Conservation (phyloP, 2,329 filamentous ascomycete species). For the Hypomyces rosellus region DNA sequence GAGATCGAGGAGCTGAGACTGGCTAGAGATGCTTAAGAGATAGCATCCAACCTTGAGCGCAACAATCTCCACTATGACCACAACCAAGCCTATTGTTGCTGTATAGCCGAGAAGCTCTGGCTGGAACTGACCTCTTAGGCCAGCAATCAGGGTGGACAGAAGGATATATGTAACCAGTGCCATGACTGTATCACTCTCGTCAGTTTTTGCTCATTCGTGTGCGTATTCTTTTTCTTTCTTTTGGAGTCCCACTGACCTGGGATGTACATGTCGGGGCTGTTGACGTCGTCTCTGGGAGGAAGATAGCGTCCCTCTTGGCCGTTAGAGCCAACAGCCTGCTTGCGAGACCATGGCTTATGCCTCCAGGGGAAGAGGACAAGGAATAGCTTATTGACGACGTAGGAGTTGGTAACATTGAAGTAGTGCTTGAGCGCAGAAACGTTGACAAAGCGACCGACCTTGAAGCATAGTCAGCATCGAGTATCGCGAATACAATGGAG, state of each 20-base stretch:
- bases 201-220: conserved; percentile 12
- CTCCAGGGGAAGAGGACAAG: conserved; percentile 96
- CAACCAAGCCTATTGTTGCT: conserved; percentile 73
- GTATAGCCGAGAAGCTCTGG: conserved; percentile 89
- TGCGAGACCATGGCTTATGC: conserved; percentile 94
- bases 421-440: conserved; percentile 94
- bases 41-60: conserved; percentile 89
- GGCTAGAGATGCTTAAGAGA: conserved; percentile 86
- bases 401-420: conserved; percentile 97
- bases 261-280: conserved; percentile 99
- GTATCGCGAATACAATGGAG: neutral
- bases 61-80: conserved; percentile 84
- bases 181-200: conserved; percentile 58
- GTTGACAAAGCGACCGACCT: conserved; percentile 72
- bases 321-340: conserved; percentile 66
- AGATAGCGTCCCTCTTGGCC: conserved; percentile 74
- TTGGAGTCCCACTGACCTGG: conserved; percentile 42
- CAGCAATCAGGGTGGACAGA: conserved; percentile 82
- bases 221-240: neutral
- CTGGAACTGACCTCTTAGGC: conserved; percentile 84
- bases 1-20: conserved; percentile 86
- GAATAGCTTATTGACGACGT: conserved; percentile 88
- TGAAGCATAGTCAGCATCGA: neutral
- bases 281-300: conserved; percentile 89
- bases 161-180: conserved; percentile 96